Evolutionary conservation across 768 basidiomycete genomes (phyloP), one percentile per base, ranked within the genome.

Genomic region (Leccinum uliginosum): DNA sequence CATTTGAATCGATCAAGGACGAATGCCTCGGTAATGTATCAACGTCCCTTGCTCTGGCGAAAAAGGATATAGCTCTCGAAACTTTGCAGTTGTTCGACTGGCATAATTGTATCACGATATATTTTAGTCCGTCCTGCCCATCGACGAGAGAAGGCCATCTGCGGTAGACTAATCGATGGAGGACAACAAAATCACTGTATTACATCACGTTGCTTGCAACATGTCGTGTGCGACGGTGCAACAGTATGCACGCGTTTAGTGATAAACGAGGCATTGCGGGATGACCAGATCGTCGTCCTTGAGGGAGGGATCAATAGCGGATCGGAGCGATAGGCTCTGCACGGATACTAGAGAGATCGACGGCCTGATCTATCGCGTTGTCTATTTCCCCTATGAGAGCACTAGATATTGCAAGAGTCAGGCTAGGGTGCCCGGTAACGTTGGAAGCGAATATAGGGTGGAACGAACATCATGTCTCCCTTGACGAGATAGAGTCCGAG

Each of bases 401-500:
- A 51, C 91, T 86, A 54, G 4, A 4, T 4, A 10, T 40, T 19
- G 32, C 11, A n/a, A 19, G 21, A 3, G 40, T 43, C 44, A 49
- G 19, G n/a, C 48, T 17, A 30, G 6, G 26, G 26, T n/a, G 46
- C 23, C 15, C 26, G 7, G 6, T 17, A 26, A 4, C 4, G 7
- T 10, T 9, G 15, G 4, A 21, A n/a, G 45, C 17, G 17, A 47
- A 26, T 17, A 47, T 6, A 30, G 12, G 11, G 48, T 17, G n/a
- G 6, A 44, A 84, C 93, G 72, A 66, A 98, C 97, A 96, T 94
- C 81, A 94, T 94, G 70, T 99, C 97, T 3, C 97, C 97, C 66
- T 98, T 94, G 69, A 99, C 93, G 67, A 99, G 86, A 73, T 99
- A 98, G 46, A 98, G 78, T 0, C 97, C 97, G 24, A 98, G 78